Evolutionary conservation across 202 grass and related monocot species (phyloP).

Genomic region (Eragrostis tef): DNA sequence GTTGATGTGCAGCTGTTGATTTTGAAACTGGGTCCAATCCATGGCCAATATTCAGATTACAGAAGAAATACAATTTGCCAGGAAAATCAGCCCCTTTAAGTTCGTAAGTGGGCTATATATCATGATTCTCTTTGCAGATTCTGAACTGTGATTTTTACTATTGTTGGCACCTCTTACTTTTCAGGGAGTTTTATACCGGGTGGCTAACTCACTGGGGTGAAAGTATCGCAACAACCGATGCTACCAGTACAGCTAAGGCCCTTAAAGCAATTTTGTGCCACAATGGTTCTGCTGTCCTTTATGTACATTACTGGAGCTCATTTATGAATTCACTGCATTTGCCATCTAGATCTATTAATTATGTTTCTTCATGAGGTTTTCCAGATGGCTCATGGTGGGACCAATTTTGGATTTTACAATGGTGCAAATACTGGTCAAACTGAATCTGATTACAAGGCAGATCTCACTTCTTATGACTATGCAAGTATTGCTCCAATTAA

Average conservation of each 20-base stretch:
- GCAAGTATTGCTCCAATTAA: slow-evolving; percentile 52
- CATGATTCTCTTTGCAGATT: slow-evolving; percentile 6
- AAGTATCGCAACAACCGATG: slow-evolving; percentile 67
- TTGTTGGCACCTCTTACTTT: slow-evolving; percentile 41
- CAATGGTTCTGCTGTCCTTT: slow-evolving; percentile 95
- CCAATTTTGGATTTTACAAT: slow-evolving; percentile 94
- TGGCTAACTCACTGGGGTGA: slow-evolving; percentile 98
- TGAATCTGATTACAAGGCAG: slow-evolving; percentile 85
- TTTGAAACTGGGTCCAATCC: slow-evolving; percentile 82
- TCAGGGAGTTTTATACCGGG: slow-evolving; percentile 97
- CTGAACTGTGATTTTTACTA: background rate
- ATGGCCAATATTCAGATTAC: slow-evolving; percentile 75
- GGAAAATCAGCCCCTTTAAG: slow-evolving; percentile 91
- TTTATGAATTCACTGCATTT: slow-evolving; percentile 47
- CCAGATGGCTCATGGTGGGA: slow-evolving; percentile 99
- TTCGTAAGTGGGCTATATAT: slow-evolving; percentile 62
- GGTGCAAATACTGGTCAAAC: slow-evolving; percentile 96
- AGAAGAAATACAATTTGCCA: slow-evolving; percentile 89
- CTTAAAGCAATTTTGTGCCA: slow-evolving; percentile 75
- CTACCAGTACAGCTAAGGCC: slow-evolving; percentile 65
- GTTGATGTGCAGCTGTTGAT: slow-evolving; percentile 76
- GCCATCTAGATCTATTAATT: slow-evolving; percentile 34
- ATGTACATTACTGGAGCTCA: slow-evolving; percentile 63
- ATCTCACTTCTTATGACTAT: slow-evolving; percentile 98
- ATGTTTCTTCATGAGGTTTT: slow-evolving; percentile 48